phyloP scores from a whole-genome alignment of 768 basidiomycete species.

The Rhodotorula paludigena region DNA sequence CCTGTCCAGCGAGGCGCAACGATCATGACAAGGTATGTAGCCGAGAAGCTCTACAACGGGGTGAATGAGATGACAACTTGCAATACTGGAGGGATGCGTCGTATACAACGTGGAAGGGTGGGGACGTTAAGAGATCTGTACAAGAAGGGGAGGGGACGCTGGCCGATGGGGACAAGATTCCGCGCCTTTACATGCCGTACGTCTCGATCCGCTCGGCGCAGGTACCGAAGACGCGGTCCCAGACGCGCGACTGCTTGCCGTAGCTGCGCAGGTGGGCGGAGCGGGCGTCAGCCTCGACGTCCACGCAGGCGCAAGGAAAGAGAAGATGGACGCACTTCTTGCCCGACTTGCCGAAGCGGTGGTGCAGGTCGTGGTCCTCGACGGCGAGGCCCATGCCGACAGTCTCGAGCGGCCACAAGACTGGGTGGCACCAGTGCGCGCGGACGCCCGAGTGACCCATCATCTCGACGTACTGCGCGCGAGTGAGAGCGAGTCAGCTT shows the following conservation, averaged over 20 bases:
- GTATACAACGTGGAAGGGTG: not conserved
- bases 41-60: not conserved
- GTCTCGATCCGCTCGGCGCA: conserved; percentile 29
- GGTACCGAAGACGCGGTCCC: conserved; percentile 16
- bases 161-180: too few relatives aligned
- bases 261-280: not conserved
- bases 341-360: conserved; percentile 23
- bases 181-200: conserved; percentile 12
- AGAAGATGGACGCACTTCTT: not conserved
- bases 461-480: conserved; percentile 30
- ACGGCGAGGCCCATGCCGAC: conserved; percentile 22
- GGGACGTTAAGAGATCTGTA: not conserved
- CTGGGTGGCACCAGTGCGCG: conserved; percentile 19
- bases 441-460: conserved; percentile 28
- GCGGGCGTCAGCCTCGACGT: not conserved
- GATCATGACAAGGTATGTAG: too few relatives aligned
- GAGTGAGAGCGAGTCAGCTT: conserved; percentile 5
- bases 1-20: too few relatives aligned
- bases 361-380: conserved; percentile 31
- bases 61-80: not conserved
- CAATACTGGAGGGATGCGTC: not conserved
- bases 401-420: conserved; percentile 14
- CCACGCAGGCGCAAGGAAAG: not conserved
- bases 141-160: not conserved
- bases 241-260: conserved; percentile 24